Base-by-base conservation (phyloP, 495 filamentous ascomycete species). In the Aspergillus panamensis region DNA sequence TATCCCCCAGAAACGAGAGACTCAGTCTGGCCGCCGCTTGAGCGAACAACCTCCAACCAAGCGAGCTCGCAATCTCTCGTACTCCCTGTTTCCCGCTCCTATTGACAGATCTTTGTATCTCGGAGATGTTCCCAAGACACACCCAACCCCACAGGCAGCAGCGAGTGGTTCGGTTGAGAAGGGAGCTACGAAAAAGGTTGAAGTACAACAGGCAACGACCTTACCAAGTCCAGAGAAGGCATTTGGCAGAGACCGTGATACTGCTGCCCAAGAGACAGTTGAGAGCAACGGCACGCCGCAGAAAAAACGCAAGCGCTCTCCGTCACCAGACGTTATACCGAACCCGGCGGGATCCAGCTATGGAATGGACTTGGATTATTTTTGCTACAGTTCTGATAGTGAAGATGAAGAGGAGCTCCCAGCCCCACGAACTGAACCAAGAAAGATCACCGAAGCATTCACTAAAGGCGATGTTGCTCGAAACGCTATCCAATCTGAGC, bases 321-420 rank as follows among this genome's bases (percentile, higher is more conserved):
- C 66, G 3, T 77, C 76, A 30, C 77, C 77, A 16, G 73, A 77
- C 53, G 60, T 68, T 1, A 80, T 79, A 45, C 77, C 77, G 0
- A 77, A 78, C 57, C 77, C 77, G 12, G 48, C 59, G 17, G 75
- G 70, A 16, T 72, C 66, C 30, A 76, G 76, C 40, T 80, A 75
- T 60, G 76, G 77, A 8, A 60, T 80, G 64, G 62, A 77, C 48
- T 51, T 66, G 31, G 68, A 72, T n/a, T 80, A 73, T 47, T 80
- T 80, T 53, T 63, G 49, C 35, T 66, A 69, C 57, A 66, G 60
- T 43, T 72, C 69, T 21, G 72, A 74, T 6, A 69, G 69, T 8
- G 68, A 68, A 16, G 71, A 70, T 20, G 67, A 74, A 13, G 54
- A 51, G 8, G 62, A 64, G n/a, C 47, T 31, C 14, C 48, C 58